These are phyloP conservation scores for Exophiala sp. DNA, from an alignment of 2,329 filamentous ascomycete genomes.

Conservation along the genomic window DNA sequence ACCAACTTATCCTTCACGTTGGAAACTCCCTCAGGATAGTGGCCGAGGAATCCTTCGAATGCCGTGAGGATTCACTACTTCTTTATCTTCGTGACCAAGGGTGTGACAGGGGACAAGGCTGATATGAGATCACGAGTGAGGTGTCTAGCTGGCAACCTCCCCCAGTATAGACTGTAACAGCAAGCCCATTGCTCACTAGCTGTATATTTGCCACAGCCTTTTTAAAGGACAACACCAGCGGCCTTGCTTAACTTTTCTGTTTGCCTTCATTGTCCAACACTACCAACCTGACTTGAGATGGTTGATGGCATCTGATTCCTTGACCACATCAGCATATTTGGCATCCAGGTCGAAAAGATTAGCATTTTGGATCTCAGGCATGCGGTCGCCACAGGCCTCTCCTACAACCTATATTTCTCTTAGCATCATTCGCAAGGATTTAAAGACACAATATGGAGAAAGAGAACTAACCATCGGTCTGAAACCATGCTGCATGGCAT, in stretches of 20 bases:
- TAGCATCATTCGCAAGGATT: not conserved
- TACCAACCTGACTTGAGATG: conserved; percentile 38
- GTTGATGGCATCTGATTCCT: conserved; percentile 39
- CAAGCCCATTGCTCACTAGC: too few relatives aligned
- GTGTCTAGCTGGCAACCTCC: too few relatives aligned
- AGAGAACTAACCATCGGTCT: conserved; percentile 36
- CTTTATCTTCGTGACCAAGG: too few relatives aligned
- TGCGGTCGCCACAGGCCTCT: conserved; percentile 44
- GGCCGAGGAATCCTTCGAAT: too few relatives aligned
- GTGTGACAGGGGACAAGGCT: too few relatives aligned
- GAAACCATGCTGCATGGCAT: conserved; percentile 43
- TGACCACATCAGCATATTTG: conserved; percentile 45
- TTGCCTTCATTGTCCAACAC: too few relatives aligned
- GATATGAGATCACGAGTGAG: too few relatives aligned
- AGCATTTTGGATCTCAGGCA: conserved; percentile 40
- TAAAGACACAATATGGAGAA: not conserved
- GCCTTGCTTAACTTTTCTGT: not conserved
- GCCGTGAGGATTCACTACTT: too few relatives aligned
- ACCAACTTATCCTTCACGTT: too few relatives aligned
- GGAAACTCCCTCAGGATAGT: too few relatives aligned
- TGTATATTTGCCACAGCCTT: too few relatives aligned
- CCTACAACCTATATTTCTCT: conserved; percentile 34
- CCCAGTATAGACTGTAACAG: too few relatives aligned
- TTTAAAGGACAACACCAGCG: not conserved
- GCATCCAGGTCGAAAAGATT: conserved; percentile 45